These are phyloP conservation scores for Saccharomycopsis fibuligera DNA, from an alignment of 805 yeast genomes.

Conservation along the genomic window DNA sequence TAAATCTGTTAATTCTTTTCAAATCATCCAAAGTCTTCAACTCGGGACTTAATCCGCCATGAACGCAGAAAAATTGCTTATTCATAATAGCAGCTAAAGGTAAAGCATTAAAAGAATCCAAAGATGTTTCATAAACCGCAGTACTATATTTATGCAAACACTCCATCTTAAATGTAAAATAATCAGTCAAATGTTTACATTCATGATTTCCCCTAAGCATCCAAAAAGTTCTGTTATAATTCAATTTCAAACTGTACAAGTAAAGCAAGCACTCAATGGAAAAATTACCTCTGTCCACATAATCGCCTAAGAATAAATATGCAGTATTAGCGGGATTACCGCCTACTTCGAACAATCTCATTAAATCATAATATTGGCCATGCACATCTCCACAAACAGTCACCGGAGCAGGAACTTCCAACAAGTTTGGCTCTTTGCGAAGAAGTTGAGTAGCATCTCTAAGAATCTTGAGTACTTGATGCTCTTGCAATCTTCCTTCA, in stretches of 20 bases:
- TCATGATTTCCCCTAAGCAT: conserved; percentile 93
- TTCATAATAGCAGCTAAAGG: conserved; percentile 94
- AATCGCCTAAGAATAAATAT: conserved; percentile 85
- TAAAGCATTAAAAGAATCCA: conserved; percentile 74
- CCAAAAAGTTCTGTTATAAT: conserved; percentile 67
- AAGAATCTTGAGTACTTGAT: conserved; percentile 66
- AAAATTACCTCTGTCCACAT: conserved; percentile 90
- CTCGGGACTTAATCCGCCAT: conserved; percentile 92
- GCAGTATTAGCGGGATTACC: conserved; percentile 77
- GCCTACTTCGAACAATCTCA: conserved; percentile 89
- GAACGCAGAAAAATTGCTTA: conserved; percentile 90
- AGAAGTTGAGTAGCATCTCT: conserved; percentile 58
- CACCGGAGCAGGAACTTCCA: conserved; percentile 84
- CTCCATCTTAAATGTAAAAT: conserved; percentile 88
- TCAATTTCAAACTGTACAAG: conserved; percentile 72
- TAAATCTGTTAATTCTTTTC: conserved; percentile 64
- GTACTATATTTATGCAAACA: conserved; percentile 76
- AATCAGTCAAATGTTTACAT: conserved; percentile 85
- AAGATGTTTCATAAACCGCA: conserved; percentile 62
- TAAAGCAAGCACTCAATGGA: conserved; percentile 77
- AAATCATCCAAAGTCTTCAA: conserved; percentile 65
- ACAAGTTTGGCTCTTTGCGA: conserved; percentile 67
- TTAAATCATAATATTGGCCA: conserved; percentile 87
- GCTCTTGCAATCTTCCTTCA: conserved; percentile 74
- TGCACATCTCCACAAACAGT: conserved; percentile 97